These are phyloP conservation scores for Letharia lupina DNA, from an alignment of 495 filamentous ascomycete species.

Conservation along the genomic window DNA sequence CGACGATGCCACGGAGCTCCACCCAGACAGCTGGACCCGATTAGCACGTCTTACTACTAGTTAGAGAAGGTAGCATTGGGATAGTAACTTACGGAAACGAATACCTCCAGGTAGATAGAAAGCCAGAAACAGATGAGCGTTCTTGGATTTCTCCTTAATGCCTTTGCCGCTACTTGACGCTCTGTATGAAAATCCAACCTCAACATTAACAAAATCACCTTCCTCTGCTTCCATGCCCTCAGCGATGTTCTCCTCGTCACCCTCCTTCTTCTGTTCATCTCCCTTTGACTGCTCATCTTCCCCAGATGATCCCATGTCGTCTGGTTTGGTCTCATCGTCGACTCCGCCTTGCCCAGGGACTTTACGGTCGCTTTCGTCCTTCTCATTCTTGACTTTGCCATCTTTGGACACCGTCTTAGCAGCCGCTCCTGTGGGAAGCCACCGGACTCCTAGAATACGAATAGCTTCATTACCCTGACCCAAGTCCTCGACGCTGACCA, in stretches of 20 bases:
- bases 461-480: constrained; percentile 60
- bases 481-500: constrained; percentile 62
- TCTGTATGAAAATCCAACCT: constrained; percentile 62
- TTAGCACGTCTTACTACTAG: constrained; percentile 15
- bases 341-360: constrained; percentile 38
- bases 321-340: constrained; percentile 15
- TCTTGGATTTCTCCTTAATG: constrained; percentile 52
- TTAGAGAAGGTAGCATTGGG: background rate
- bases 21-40: constrained; percentile 52
- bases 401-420: constrained; percentile 46
- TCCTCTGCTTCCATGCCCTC: constrained; percentile 67
- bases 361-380: constrained; percentile 42
- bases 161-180: constrained; percentile 47
- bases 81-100: constrained; percentile 37
- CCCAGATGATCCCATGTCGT: constrained; percentile 20
- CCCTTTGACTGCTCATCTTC: constrained; percentile 26
- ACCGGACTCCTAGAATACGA: constrained; percentile 54
- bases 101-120: constrained; percentile 57
- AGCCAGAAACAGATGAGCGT: constrained; percentile 59
- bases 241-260: constrained; percentile 41
- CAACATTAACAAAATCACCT: constrained; percentile 64
- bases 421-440: constrained; percentile 59
- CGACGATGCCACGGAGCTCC: constrained; percentile 57
- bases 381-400: constrained; percentile 39
- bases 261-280: constrained; percentile 25